Percentiles rank a stretch among this genome's conserved stretches.
Evolutionary conservation across 2,329 filamentous ascomycete genomes (phyloP).

Genomic region (Coleophoma crateriformis): DNA sequence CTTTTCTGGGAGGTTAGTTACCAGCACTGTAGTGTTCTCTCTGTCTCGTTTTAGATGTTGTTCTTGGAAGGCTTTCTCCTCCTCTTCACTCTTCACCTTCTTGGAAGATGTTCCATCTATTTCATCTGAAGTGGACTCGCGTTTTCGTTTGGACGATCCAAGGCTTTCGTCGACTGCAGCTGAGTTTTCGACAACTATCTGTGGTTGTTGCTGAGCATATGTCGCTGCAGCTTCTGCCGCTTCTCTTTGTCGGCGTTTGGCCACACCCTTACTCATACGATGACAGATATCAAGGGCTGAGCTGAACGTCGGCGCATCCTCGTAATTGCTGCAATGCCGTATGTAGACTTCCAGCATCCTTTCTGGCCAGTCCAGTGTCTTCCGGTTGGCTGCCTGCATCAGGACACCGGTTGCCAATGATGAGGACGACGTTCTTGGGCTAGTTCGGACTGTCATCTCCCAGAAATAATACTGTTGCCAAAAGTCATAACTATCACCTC

Average conservation of each 20-base stretch:
- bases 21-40: constrained; percentile 81
- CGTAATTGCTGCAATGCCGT: constrained; percentile 85
- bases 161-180: constrained; percentile 15
- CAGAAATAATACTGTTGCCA: constrained; percentile 91
- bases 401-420: constrained; percentile 71
- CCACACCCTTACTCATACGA: constrained; percentile 58
- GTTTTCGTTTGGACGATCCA: constrained; percentile 62
- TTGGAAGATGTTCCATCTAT: constrained; percentile 55
- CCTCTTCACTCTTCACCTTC: constrained; percentile 47
- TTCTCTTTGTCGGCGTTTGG: constrained; percentile 60
- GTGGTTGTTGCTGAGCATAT: constrained; percentile 33
- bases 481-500: constrained; percentile 81
- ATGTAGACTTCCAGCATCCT: constrained; percentile 68
- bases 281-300: constrained; percentile 69
- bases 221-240: constrained; percentile 52
- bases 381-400: constrained; percentile 58
- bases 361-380: constrained; percentile 70
- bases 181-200: constrained; percentile 22
- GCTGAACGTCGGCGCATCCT: constrained; percentile 70
- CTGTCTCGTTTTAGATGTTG: constrained; percentile 68
- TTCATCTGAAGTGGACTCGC: constrained; percentile 49
- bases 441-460: constrained; percentile 60
- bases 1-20: constrained; percentile 68
- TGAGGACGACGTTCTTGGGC: constrained; percentile 42
- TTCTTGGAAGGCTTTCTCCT: constrained; percentile 29